Evolutionary conservation across 2,329 filamentous ascomycete species (phyloP), one percentile per base, ranked within the genome.

Genomic region (Epichloe brachyelytri): DNA sequence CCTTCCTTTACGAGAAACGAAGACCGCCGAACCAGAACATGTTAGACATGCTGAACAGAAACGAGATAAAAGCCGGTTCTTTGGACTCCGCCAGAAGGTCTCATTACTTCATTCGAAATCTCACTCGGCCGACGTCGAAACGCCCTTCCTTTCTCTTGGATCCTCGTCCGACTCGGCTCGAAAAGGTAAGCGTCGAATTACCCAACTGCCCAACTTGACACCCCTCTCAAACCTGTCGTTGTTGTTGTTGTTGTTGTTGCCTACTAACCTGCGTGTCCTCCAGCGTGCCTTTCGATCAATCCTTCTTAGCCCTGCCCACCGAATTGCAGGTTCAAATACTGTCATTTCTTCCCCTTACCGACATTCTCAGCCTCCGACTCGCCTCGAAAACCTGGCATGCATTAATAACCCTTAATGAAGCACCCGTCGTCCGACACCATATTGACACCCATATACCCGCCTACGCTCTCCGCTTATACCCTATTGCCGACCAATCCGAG

Each of bases 241-340:
- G 6, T 26, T 2, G 22, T 26, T 2, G 22, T 26, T 2, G 6
- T 26, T 15, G 20, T 33, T 26, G 30, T 12, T 22, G 6, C 15
- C 51, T 46, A 33, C 58, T 63, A 54, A 62, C 59, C 8, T 10
- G 46, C n/a, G 10, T 19, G 48, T 40, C 22, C 60, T 30, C 57
- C 51, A 71, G 71, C 53, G 53, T 72, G 4, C 70, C 75, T 2
- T 73, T 82, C 43, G 75, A 79, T 52, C 71, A 78, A 48, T 68
- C 79, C n/a, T 82, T 84, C 55, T 66, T 76, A 20, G 68, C 66
- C 33, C 65, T 84, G 5, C 80, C 80, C 2, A 79, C 73, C 53
- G 80, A 84, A 63, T 65, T 84, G 44, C 79, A 83, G 62, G 73
- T 81, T 22, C 78, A 83, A 58, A 76, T 84, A 55, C 75, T 83